Evolutionary conservation across 1,139 yeast species (phyloP).

Genomic region (Lodderomyces orthopsilosis): DNA sequence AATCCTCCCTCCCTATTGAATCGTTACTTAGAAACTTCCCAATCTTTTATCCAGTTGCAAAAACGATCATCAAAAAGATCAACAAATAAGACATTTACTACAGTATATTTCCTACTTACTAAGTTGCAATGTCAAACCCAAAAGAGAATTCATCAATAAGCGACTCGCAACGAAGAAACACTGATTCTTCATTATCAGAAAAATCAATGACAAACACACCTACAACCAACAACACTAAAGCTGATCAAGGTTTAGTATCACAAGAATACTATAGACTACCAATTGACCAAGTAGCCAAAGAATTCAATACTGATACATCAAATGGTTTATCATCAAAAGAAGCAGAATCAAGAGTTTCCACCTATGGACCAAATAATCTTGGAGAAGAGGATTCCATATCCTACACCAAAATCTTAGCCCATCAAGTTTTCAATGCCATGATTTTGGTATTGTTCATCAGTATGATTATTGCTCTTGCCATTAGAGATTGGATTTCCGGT

Average conservation of each 20-base stretch:
- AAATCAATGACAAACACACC: slow-evolving; percentile 4
- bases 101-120: no score
- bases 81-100: no score
- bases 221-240: background rate
- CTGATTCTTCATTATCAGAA: slow-evolving; percentile 11
- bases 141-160: slow-evolving; percentile 7
- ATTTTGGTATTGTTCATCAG: slow-evolving; percentile 70
- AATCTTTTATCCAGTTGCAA: no score
- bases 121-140: slow-evolving; percentile 7
- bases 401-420: slow-evolving; percentile 55
- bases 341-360: slow-evolving; percentile 23
- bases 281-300: slow-evolving; percentile 30
- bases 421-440: slow-evolving; percentile 80
- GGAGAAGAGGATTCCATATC: slow-evolving; percentile 64
- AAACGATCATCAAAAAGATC: no score
- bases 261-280: slow-evolving; percentile 26
- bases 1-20: no score
- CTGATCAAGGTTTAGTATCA: background rate
- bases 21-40: no score
- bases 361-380: slow-evolving; percentile 57
- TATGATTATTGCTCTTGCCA: slow-evolving; percentile 73
- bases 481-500: slow-evolving; percentile 78
- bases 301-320: slow-evolving; percentile 37
- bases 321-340: slow-evolving; percentile 47
- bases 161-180: slow-evolving; percentile 7